phyloP scores from a whole-genome alignment of 148 eudicot genomes.

The Dysphania ambrosioides region DNA sequence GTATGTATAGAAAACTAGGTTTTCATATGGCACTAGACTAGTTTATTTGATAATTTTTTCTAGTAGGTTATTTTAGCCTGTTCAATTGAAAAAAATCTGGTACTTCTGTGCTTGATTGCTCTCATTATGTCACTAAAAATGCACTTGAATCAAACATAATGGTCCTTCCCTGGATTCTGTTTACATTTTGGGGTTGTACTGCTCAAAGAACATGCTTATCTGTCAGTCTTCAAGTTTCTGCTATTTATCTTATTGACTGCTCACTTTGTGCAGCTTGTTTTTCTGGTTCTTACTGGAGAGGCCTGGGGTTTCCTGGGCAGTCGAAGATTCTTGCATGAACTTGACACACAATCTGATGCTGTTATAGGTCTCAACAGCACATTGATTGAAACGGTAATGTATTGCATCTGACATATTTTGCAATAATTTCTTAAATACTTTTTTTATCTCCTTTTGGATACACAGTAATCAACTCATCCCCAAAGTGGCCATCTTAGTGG shows the following conservation, averaged over 20 bases:
- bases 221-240: not conserved
- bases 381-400: conserved; percentile 64
- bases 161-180: no score
- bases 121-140: no score
- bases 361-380: conserved; percentile 62
- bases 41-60: no score
- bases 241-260: not conserved
- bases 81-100: no score
- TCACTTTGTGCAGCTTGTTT: conserved; percentile 58
- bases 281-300: conserved; percentile 86
- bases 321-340: conserved; percentile 82
- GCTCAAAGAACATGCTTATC: not conserved
- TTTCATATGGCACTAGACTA: no score
- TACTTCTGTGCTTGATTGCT: no score
- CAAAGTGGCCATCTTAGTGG: not conserved
- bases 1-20: no score
- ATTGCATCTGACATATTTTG: not conserved
- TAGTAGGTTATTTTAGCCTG: no score
- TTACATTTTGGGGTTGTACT: not conserved
- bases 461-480: not conserved
- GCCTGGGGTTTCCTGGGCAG: conserved; percentile 98
- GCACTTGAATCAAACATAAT: no score
- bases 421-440: not conserved
- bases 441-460: no score
- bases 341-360: conserved; percentile 63